phyloP scores from a whole-genome alignment of 2,329 filamentous ascomycete genomes.

The Mycosphaerella sp. region DNA sequence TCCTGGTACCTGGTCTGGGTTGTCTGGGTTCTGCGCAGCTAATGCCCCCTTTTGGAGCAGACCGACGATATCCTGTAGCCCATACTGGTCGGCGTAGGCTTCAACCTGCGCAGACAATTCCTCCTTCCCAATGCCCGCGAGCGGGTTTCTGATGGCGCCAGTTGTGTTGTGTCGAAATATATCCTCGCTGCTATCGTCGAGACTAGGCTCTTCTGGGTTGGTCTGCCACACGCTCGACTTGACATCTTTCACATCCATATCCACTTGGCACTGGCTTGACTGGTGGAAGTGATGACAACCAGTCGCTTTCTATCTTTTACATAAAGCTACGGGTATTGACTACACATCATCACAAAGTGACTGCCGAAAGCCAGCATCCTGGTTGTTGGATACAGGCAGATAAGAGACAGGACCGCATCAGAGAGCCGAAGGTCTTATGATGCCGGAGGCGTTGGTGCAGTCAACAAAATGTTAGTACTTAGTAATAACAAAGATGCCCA shows the following conservation, averaged over 20 bases:
- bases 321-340: no score
- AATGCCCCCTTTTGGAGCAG: slow-evolving; percentile 48
- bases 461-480: no score
- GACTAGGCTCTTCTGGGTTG: background rate
- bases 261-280: background rate
- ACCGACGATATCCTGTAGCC: slow-evolving; percentile 39
- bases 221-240: background rate
- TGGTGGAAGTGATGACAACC: background rate
- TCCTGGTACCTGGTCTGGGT: slow-evolving; percentile 45
- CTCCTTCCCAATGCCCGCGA: slow-evolving; percentile 9
- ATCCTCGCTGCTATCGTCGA: background rate
- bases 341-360: background rate
- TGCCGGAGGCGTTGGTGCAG: background rate
- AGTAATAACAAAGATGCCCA: no score
- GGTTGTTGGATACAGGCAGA: background rate
- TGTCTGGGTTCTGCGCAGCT: slow-evolving; percentile 48
- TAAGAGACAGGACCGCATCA: background rate
- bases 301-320: no score
- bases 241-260: background rate
- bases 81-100: slow-evolving; percentile 11
- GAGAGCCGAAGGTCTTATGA: background rate
- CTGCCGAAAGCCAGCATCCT: background rate
- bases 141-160: slow-evolving; percentile 14
- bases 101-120: slow-evolving; percentile 12
- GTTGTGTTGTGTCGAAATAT: background rate